A percentile compares a stretch with the other conserved stretches of the same genome.
Conservation (phyloP, 805 yeast genomes). For the Saccharomycodes ludwigii region DNA sequence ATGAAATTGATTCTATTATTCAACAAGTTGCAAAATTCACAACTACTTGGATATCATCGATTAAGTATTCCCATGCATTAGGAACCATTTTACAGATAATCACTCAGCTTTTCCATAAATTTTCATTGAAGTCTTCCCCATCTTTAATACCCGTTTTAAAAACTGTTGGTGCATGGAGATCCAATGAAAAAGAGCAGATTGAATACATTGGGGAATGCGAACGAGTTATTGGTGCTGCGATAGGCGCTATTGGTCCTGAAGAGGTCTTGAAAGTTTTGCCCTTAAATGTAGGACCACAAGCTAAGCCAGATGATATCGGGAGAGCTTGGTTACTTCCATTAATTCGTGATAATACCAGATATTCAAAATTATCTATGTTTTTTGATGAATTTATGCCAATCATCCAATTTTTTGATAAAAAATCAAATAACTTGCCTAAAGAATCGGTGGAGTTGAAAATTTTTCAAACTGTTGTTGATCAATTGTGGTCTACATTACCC, state of each 20-base stretch:
- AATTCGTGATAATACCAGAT: constrained; percentile 72
- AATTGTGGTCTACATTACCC: constrained; percentile 85
- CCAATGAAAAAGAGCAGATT: constrained; percentile 44
- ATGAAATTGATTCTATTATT: constrained; percentile 38
- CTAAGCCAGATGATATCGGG: constrained; percentile 39
- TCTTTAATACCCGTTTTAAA: constrained; percentile 54
- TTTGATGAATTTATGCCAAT: constrained; percentile 55
- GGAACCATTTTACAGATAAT: constrained; percentile 61
- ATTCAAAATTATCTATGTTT: constrained; percentile 57
- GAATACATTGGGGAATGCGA: constrained; percentile 71
- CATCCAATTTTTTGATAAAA: constrained; percentile 39
- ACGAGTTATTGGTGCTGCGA: constrained; percentile 64
- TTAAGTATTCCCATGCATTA: constrained; percentile 67
- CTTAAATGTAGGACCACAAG: constrained; percentile 46
- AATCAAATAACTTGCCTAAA: constrained; percentile 31
- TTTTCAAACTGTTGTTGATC: constrained; percentile 76
- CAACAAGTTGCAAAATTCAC: constrained; percentile 48
- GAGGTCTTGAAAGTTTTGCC: constrained; percentile 66
- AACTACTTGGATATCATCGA: constrained; percentile 24
- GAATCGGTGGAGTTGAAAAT: constrained; percentile 64
- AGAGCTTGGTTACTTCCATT: constrained; percentile 93
- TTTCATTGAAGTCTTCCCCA: constrained; percentile 58
- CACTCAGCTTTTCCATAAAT: constrained; percentile 46
- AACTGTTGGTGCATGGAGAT: constrained; percentile 76
- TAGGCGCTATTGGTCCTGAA: constrained; percentile 78